Base-by-base conservation (phyloP, 2,329 filamentous ascomycete genomes). In the Sporothrix brunneoviolacea region DNA sequence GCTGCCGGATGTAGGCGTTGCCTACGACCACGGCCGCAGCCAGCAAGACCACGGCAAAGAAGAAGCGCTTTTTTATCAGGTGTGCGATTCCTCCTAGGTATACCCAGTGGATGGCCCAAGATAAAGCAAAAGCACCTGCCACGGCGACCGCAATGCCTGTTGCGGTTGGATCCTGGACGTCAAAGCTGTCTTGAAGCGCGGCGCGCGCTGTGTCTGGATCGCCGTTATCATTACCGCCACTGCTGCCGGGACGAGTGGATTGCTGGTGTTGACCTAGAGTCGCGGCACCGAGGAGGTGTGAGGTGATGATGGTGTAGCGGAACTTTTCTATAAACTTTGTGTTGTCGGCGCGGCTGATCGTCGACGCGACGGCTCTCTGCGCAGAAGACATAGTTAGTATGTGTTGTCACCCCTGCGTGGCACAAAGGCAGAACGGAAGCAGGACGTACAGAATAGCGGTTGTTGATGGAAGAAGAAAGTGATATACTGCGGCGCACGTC, bases 261-360 rank as follows among this genome's bases (percentile, higher is more conserved):
- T 54, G 57, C 45, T 63, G 61, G 41, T 67, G 66, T 40, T 71
- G 70, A 16, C 68, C 71, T 43, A 71, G 58, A 50, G 78, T 80
- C 4, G 79, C 76, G 58, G 86, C 79, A 36, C 86, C 86, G 61
- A 96, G 74, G 13, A 96, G 77, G 64, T 95, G 90, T 19, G 91
- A 96, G 45, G 90, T 90, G 62, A 96, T 86, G 57, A 96, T 88
- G 19, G 88, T 86, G 68, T 96, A 96, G 56, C 91, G 86, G 62
- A 96, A 96, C 63, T 90, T 86, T 68, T 96, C 91, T 53, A 95
- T 76, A 61, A 96, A 95, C 58, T 83, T 84, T 58, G 84, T 78
- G 63, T 91, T 94, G 60, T 95, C 90, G 59, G 80, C 82, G 57
- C 84, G 77, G 50, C 87, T 84, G 55, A 95, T 77, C 54, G 80